These are phyloP conservation scores for Aspergillus latus DNA, from an alignment of 2,329 filamentous ascomycete species.

Conservation along the genomic window DNA sequence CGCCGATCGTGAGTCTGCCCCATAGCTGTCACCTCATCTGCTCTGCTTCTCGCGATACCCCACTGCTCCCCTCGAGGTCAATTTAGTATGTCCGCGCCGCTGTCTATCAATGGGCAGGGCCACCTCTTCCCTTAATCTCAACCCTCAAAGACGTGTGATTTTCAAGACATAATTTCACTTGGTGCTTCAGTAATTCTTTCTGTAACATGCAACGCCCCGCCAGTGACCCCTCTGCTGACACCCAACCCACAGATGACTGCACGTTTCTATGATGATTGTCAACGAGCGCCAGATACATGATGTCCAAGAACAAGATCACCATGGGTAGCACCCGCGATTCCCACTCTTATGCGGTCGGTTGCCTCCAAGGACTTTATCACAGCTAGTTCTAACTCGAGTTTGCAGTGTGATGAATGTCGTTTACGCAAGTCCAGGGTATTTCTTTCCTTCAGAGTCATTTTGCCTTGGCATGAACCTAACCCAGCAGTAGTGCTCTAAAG, in stretches of 20 bases:
- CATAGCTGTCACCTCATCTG: conserved; percentile 11
- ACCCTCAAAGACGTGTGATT: no score
- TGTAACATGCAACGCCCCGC: conserved; percentile 2
- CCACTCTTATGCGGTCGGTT: conserved; percentile 43
- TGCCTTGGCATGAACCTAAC: neutral
- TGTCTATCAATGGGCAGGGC: neutral
- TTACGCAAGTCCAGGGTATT: conserved; percentile 41
- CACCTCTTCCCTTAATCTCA: neutral
- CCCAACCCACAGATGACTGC: conserved; percentile 31
- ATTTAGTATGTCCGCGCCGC: conserved; percentile 5
- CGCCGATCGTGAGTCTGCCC: conserved; percentile 38
- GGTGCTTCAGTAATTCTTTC: neutral
- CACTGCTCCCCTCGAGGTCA: conserved; percentile 13
- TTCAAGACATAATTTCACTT: neutral
- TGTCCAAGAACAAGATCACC: conserved; percentile 28
- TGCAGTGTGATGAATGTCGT: conserved; percentile 43
- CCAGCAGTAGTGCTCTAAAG: conserved; percentile 41
- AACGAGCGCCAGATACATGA: conserved; percentile 29
- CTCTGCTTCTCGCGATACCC: conserved; percentile 18
- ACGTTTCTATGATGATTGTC: conserved; percentile 32
- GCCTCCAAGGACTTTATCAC: neutral
- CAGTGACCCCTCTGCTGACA: conserved; percentile 21
- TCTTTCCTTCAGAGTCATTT: neutral
- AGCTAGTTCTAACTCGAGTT: conserved; percentile 4
- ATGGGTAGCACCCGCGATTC: conserved; percentile 44